Evolutionary conservation across 2,329 filamentous ascomycete genomes (phyloP).

Genomic region (Phialophora macrospora): DNA sequence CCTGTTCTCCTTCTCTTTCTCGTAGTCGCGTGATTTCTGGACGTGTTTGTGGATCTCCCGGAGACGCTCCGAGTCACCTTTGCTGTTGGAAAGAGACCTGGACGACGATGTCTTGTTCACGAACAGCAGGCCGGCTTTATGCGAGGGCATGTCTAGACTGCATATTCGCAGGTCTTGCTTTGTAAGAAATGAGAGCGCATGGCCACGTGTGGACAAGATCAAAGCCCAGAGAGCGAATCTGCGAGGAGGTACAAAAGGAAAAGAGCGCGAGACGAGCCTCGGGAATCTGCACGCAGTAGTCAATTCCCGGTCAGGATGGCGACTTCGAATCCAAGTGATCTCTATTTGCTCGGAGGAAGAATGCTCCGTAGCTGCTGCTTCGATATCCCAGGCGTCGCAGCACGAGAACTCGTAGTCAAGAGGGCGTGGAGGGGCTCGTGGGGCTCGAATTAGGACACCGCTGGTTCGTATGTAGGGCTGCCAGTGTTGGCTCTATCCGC

Average conservation of each 20-base stretch:
- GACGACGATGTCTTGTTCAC: constrained; percentile 29
- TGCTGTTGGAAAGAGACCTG: constrained; percentile 32
- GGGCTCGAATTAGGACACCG: too few relatives aligned
- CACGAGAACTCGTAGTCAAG: too few relatives aligned
- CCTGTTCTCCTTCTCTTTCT: constrained; percentile 22
- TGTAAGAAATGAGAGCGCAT: constrained; percentile 20
- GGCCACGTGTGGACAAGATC: constrained; percentile 17
- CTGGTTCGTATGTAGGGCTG: too few relatives aligned
- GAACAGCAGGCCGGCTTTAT: constrained; percentile 27
- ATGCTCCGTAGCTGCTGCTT: too few relatives aligned
- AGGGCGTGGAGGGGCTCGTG: too few relatives aligned
- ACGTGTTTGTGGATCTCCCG: constrained; percentile 32
- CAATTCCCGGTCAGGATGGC: too few relatives aligned
- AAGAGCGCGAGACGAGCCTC: background rate
- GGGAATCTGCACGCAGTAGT: background rate
- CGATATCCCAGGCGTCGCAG: too few relatives aligned
- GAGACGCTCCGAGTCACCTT: constrained; percentile 18
- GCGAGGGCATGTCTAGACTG: constrained; percentile 22
- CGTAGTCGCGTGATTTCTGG: constrained; percentile 29
- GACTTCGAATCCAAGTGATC: too few relatives aligned
- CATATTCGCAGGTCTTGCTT: constrained; percentile 17
- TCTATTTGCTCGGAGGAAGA: too few relatives aligned
- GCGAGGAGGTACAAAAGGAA: constrained; percentile 3
- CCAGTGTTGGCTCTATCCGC: too few relatives aligned
- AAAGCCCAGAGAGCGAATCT: constrained; percentile 1